phyloP scores from a whole-genome alignment of 2,329 filamentous ascomycete species.

The Diaporthe vexans region DNA sequence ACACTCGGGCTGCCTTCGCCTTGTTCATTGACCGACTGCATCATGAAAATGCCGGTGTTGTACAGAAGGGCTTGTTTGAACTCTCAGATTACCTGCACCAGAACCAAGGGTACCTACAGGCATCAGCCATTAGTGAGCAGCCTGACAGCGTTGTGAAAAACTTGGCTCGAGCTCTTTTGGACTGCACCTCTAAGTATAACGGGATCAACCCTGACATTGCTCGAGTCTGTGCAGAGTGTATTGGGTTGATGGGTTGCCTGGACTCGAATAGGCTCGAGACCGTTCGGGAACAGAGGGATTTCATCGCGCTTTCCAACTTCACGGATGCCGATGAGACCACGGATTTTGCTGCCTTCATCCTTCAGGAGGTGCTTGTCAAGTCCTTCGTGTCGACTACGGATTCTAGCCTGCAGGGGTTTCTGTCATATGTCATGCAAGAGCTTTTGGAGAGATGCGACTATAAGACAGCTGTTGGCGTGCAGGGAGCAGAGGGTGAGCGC shows the following conservation, averaged over 20 bases:
- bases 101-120: conserved; percentile 84
- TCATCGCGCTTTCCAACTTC: conserved; percentile 91
- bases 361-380: conserved; percentile 90
- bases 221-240: conserved; percentile 81
- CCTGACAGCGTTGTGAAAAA: conserved; percentile 80
- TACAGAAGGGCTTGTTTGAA: conserved; percentile 84
- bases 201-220: conserved; percentile 76
- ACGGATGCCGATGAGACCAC: conserved; percentile 81
- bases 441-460: conserved; percentile 85
- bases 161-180: conserved; percentile 83
- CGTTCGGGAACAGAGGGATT: conserved; percentile 82
- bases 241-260: conserved; percentile 91
- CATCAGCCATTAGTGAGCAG: conserved; percentile 85
- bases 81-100: conserved; percentile 79
- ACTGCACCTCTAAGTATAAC: conserved; percentile 87
- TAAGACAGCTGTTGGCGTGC: conserved; percentile 65
- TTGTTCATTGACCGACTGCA: conserved; percentile 81
- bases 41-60: conserved; percentile 89
- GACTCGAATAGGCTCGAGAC: conserved; percentile 92
- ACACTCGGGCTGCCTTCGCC: conserved; percentile 75
- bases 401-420: conserved; percentile 87
- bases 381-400: conserved; percentile 93
- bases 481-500: conserved; percentile 65
- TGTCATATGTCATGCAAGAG: conserved; percentile 96
- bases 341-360: conserved; percentile 86